Percentiles rank a stretch among this genome's conserved stretches.
phyloP scores from a whole-genome alignment of 371 early-diverging fungal genomes.

The Batkoa obscura region DNA sequence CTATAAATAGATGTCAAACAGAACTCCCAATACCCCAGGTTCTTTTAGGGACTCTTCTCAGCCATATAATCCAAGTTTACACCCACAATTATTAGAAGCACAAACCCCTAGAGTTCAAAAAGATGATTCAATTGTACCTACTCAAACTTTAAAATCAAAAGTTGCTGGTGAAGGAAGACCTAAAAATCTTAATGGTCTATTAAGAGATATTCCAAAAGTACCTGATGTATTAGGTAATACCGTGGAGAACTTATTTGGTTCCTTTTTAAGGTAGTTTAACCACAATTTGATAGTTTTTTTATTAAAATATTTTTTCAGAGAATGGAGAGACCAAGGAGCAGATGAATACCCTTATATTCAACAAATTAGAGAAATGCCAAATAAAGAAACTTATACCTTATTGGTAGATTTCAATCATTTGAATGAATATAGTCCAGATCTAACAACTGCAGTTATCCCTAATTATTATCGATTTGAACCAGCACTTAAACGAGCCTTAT shows the following conservation, averaged over 20 bases:
- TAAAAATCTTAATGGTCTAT: background rate
- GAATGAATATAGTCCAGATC: background rate
- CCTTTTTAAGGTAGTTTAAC: no score
- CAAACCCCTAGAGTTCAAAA: no score
- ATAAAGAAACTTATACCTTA: background rate
- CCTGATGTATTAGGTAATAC: background rate
- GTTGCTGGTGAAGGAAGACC: background rate
- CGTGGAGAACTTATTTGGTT: no score
- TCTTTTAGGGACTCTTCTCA: no score
- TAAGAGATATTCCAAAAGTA: background rate
- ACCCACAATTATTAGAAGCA: no score
- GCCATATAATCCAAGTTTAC: no score
- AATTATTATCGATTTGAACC: constrained; percentile 2
- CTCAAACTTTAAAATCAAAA: no score
- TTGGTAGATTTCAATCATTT: background rate
- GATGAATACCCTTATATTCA: background rate
- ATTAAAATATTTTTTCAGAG: background rate
- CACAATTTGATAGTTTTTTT: background rate
- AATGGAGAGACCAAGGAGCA: background rate
- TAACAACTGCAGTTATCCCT: background rate
- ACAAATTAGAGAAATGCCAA: background rate
- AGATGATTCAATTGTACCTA: no score
- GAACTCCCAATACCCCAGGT: no score
- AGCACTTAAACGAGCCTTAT: background rate
- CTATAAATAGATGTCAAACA: no score